Percentiles rank a stretch among this genome's conserved stretches.
Evolutionary conservation across 441 rosid species (phyloP).

Genomic region (Pelargonium cotyledonis): DNA sequence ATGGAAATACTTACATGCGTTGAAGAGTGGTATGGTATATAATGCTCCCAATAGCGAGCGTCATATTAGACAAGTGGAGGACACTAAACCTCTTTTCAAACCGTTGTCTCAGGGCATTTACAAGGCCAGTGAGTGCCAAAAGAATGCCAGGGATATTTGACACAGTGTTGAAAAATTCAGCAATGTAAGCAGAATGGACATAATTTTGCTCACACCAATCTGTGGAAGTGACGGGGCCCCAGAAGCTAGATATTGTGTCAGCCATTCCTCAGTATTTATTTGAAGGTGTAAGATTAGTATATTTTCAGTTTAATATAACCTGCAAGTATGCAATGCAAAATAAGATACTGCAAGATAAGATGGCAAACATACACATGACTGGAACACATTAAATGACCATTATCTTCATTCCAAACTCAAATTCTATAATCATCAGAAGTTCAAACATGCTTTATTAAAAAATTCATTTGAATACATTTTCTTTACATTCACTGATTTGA

Average conservation of each 20-base stretch:
- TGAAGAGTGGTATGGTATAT: conserved; percentile 78
- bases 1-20: conserved; percentile 46
- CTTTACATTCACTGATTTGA: not conserved
- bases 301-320: conserved; percentile 25
- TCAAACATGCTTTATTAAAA: not conserved
- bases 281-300: conserved; percentile 17
- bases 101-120: conserved; percentile 72
- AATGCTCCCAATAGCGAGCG: conserved; percentile 89
- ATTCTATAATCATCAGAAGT: conserved; percentile 1
- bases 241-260: conserved; percentile 68
- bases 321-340: conserved; percentile 15
- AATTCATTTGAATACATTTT: not conserved
- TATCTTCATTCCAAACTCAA: not conserved
- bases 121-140: conserved; percentile 67
- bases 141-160: conserved; percentile 68
- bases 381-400: not conserved
- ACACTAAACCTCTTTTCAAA: conserved; percentile 91
- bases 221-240: conserved; percentile 92
- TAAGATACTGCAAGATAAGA: conserved; percentile 1
- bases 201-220: conserved; percentile 89
- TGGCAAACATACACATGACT: not conserved
- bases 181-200: conserved; percentile 66
- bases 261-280: conserved; percentile 46
- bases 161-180: conserved; percentile 80
- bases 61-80: conserved; percentile 85